phyloP scores from a whole-genome alignment of 225 moss, liverwort and hornwort species.

The Pleurozium schreberi region DNA sequence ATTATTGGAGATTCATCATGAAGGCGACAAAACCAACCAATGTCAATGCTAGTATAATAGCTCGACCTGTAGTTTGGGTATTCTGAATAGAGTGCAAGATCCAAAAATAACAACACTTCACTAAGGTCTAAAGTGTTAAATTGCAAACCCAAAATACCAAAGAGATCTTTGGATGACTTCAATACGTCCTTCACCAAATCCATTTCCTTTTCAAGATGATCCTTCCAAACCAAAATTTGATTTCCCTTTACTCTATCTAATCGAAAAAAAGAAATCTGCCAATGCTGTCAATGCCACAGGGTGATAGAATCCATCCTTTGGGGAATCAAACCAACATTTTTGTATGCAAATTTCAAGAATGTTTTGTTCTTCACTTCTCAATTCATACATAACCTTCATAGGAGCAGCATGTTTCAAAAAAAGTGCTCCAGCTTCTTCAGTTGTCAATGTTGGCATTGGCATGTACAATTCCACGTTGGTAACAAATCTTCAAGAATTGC shows the following conservation, averaged over 20 bases:
- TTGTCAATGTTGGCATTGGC: neutral
- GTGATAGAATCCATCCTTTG: neutral
- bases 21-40: neutral
- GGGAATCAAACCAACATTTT: neutral
- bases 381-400: neutral
- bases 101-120: neutral
- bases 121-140: neutral
- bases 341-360: neutral
- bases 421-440: neutral
- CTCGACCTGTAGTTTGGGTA: too few relatives aligned
- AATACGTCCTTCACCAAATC: neutral
- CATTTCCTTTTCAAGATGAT: neutral
- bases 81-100: neutral
- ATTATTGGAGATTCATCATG: neutral
- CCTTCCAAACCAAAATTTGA: neutral
- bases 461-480: neutral
- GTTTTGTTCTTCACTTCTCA: neutral
- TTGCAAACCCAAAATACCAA: neutral
- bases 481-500: neutral
- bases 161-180: neutral
- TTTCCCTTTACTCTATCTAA: neutral
- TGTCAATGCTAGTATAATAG: too few relatives aligned
- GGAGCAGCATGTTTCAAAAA: neutral
- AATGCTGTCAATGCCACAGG: neutral
- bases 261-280: neutral